Percentiles rank a stretch among this genome's conserved stretches.
phyloP scores from a whole-genome alignment of 768 basidiomycete species.

The Sporobolomyces roseus region DNA sequence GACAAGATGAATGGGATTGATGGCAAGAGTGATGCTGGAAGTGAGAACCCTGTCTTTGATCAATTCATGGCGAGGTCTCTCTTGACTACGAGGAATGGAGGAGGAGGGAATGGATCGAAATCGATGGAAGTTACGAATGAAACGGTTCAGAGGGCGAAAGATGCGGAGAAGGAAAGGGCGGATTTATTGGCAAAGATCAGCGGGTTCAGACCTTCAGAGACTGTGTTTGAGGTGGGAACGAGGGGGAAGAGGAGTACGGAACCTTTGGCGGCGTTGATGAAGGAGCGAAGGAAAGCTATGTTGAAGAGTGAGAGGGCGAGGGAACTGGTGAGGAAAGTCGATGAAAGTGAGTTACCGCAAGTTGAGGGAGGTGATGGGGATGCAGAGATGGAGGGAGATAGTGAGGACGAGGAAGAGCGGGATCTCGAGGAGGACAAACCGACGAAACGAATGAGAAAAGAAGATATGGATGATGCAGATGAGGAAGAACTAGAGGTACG shows the following conservation, averaged over 20 bases:
- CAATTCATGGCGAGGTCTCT: constrained; percentile 15
- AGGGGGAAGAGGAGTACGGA: constrained; percentile 65
- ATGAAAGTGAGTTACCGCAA: constrained; percentile 44
- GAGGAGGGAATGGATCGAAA: not conserved
- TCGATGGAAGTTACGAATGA: not conserved
- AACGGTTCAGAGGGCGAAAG: constrained; percentile 23
- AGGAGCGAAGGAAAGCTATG: constrained; percentile 74
- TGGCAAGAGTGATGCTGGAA: constrained; percentile 52
- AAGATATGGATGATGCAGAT: constrained; percentile 33
- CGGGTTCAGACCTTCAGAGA: constrained; percentile 79
- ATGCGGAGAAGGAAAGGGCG: constrained; percentile 59
- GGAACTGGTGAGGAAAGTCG: constrained; percentile 27
- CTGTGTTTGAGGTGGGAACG: constrained; percentile 81
- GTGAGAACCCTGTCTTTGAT: constrained; percentile 62
- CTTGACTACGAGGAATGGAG: not conserved
- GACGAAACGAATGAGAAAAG: constrained; percentile 7
- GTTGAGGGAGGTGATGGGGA: constrained; percentile 42
- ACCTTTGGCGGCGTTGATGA: constrained; percentile 66
- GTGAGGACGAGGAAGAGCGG: constrained; percentile 13
- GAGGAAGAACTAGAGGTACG: constrained; percentile 37
- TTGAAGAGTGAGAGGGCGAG: constrained; percentile 51
- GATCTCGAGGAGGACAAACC: constrained; percentile 30
- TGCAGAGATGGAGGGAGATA: constrained; percentile 48
- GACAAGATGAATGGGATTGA: constrained; percentile 55
- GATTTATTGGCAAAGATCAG: constrained; percentile 69